phyloP scores from a whole-genome alignment of 2,329 filamentous ascomycete genomes.

The Chaetomium strumarium region DNA sequence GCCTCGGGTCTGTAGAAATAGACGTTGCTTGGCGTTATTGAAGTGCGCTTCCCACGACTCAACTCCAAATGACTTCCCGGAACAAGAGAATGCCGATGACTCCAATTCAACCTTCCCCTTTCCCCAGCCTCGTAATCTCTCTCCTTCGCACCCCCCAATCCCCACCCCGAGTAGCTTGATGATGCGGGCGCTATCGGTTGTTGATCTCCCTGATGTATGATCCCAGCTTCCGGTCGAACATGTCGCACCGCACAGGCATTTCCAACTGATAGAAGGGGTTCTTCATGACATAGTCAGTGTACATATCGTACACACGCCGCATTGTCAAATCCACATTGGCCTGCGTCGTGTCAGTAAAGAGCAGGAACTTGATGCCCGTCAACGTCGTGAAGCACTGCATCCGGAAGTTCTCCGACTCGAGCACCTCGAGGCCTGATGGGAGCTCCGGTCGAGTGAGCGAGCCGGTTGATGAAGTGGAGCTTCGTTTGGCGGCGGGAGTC shows the following conservation, averaged over 20 bases:
- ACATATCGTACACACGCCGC: slow-evolving; percentile 84
- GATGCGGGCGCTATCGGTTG: slow-evolving; percentile 38
- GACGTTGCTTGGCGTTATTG: slow-evolving; percentile 2
- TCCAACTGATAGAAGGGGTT: slow-evolving; percentile 98
- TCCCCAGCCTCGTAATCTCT: neutral
- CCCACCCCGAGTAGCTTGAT: slow-evolving; percentile 15
- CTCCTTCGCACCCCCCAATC: neutral
- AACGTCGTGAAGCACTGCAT: slow-evolving; percentile 93
- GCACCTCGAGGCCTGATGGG: slow-evolving; percentile 77
- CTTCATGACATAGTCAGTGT: slow-evolving; percentile 98
- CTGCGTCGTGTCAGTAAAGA: slow-evolving; percentile 88
- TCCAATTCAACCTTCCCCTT: neutral
- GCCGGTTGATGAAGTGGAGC: slow-evolving; percentile 32
- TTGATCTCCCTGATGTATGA: slow-evolving; percentile 74
- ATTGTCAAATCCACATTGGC: slow-evolving; percentile 81
- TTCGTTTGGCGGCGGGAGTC: slow-evolving; percentile 27
- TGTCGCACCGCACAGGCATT: slow-evolving; percentile 94
- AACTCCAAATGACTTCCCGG: no score
- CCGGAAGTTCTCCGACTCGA: slow-evolving; percentile 91
- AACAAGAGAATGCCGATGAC: no score
- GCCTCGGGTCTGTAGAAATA: slow-evolving; percentile 14
- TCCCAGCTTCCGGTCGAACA: slow-evolving; percentile 81
- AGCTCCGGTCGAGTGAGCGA: slow-evolving; percentile 51
- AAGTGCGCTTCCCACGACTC: neutral
- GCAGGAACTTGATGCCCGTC: slow-evolving; percentile 89